A percentile compares a stretch with the other conserved stretches of the same genome.
These are phyloP conservation scores for Macrophomina tecta DNA, from an alignment of 2,329 filamentous ascomycete genomes.

Conservation along the genomic window DNA sequence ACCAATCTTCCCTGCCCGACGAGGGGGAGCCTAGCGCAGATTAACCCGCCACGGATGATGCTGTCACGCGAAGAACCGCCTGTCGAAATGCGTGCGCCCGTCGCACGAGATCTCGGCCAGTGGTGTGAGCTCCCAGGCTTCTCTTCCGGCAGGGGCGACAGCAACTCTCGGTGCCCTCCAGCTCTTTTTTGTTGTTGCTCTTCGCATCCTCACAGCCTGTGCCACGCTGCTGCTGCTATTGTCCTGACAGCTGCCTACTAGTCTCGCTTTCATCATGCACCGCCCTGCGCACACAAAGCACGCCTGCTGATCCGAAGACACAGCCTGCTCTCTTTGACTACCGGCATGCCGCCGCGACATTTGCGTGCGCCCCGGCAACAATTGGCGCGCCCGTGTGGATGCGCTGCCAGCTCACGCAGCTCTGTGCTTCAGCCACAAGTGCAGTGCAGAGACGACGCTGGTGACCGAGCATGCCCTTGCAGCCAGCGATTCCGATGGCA, in stretches of 20 bases:
- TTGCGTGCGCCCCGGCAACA: slow-evolving; percentile 20
- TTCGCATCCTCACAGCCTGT: not conserved
- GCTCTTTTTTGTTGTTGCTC: not conserved
- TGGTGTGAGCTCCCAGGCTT: slow-evolving; percentile 17
- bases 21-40: slow-evolving; percentile 8
- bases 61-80: slow-evolving; percentile 17
- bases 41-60: slow-evolving; percentile 4
- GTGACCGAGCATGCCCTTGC: slow-evolving; percentile 31
- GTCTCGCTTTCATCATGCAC: slow-evolving; percentile 22
- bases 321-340: slow-evolving; percentile 20
- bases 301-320: slow-evolving; percentile 19
- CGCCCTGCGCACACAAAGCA: slow-evolving; percentile 14
- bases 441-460: slow-evolving; percentile 29
- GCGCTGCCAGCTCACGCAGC: slow-evolving; percentile 23
- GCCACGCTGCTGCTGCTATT: slow-evolving; percentile 14
- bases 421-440: slow-evolving; percentile 19
- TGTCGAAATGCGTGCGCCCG: slow-evolving; percentile 4
- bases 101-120: slow-evolving; percentile 22
- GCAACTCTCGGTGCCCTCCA: not conserved
- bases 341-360: slow-evolving; percentile 24
- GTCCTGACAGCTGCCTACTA: slow-evolving; percentile 1
- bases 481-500: slow-evolving; percentile 34
- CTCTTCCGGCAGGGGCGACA: slow-evolving; percentile 2
- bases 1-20: slow-evolving; percentile 12
- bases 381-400: slow-evolving; percentile 16